A percentile compares a stretch with the other conserved stretches of the same genome.
phyloP scores from a whole-genome alignment of 768 basidiomycete species.

The Pleurotus citrinopileatus region DNA sequence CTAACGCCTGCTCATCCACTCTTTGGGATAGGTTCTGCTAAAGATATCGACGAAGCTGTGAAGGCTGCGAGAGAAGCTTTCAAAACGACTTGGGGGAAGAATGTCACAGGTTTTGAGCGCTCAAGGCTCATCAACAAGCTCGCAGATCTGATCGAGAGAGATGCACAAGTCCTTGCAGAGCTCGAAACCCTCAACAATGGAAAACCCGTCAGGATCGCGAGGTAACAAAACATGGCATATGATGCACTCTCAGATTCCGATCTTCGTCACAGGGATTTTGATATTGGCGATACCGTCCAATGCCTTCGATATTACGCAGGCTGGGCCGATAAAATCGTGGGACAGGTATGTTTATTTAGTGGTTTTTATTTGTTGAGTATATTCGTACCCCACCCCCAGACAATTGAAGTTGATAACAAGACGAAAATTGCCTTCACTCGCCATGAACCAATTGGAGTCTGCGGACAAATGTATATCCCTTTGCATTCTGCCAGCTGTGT shows the following conservation, averaged over 20 bases:
- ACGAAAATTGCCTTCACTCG: constrained; percentile 82
- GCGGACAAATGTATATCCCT: constrained; percentile 76
- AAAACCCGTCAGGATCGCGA: constrained; percentile 68
- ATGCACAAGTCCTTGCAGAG: constrained; percentile 78
- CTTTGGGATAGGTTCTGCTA: constrained; percentile 48
- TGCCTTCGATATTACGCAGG: constrained; percentile 92
- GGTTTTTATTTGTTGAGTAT: no score
- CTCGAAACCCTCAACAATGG: constrained; percentile 89
- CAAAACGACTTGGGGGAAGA: constrained; percentile 86
- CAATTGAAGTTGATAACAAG: constrained; percentile 78
- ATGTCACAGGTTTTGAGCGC: constrained; percentile 80
- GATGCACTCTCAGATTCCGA: background rate
- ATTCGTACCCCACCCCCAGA: constrained; percentile 39
- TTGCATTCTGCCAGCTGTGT: background rate
- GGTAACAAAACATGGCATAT: constrained; percentile 17
- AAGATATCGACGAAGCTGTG: constrained; percentile 84
- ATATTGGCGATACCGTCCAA: constrained; percentile 75
- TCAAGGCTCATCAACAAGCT: constrained; percentile 80
- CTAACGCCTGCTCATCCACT: constrained; percentile 1
- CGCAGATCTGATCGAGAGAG: constrained; percentile 86
- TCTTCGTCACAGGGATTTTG: constrained; percentile 56
- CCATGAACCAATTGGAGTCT: constrained; percentile 92
- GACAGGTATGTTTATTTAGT: constrained; percentile 56
- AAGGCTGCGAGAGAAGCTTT: constrained; percentile 81
- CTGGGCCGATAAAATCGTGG: constrained; percentile 92